These are phyloP conservation scores for Leishmania tarentolae DNA, from an alignment of 208 protist genomes.

Conservation along the genomic window DNA sequence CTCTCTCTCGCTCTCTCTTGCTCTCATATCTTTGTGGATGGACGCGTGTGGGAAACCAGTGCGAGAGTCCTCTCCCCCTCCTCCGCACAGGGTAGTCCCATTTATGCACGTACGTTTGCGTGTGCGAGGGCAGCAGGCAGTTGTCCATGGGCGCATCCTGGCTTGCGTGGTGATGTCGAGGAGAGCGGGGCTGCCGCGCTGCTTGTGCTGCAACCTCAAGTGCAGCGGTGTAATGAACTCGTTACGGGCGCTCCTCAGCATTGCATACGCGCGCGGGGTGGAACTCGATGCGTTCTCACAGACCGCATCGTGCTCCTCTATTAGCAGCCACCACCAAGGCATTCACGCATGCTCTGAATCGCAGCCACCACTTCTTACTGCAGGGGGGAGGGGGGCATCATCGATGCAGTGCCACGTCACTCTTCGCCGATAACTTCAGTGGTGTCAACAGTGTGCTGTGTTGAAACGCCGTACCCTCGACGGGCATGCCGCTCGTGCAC, in stretches of 20 bases:
- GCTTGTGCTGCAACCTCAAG: conserved; percentile 56
- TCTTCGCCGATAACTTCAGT: no score
- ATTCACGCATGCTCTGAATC: conserved; percentile 36
- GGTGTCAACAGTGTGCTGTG: no score
- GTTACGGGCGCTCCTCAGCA: conserved; percentile 56
- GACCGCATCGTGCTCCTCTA: conserved; percentile 48
- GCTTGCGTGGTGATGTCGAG: no score
- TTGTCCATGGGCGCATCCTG: no score
- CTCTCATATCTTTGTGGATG: not conserved
- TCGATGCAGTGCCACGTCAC: conserved; percentile 32
- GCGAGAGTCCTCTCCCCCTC: not conserved
- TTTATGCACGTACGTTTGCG: not conserved
- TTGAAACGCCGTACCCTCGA: no score
- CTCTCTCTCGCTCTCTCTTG: not conserved
- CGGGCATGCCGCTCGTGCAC: no score
- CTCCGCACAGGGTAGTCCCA: not conserved
- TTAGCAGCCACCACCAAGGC: conserved; percentile 45
- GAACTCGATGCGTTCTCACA: conserved; percentile 59
- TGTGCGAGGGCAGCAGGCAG: not conserved
- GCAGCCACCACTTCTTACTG: not conserved
- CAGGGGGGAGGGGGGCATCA: no score
- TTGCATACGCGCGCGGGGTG: conserved; percentile 54
- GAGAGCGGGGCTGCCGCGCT: not conserved
- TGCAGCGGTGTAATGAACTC: conserved; percentile 70
- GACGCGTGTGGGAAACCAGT: not conserved